phyloP scores from a whole-genome alignment of 352 stramenopile species.

The Globisporangium rhizosaccharum region DNA sequence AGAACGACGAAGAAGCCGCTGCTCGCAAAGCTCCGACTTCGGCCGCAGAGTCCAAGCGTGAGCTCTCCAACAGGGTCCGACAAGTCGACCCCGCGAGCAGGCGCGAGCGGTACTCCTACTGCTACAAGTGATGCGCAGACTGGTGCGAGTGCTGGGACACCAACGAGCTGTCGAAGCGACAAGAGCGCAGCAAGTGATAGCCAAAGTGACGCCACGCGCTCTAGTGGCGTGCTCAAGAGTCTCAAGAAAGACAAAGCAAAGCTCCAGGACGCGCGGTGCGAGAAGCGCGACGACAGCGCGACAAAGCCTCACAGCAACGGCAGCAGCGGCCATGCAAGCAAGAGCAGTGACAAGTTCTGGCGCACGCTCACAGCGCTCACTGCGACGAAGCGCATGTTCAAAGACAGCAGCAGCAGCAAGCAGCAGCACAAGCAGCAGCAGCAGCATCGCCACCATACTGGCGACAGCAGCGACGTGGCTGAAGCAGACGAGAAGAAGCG shows the following conservation, averaged over 20 bases:
- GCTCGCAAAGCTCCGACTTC: constrained; percentile 46
- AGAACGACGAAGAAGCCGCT: constrained; percentile 32
- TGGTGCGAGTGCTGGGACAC: background rate
- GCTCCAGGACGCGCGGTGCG: background rate
- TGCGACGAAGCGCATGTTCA: constrained; percentile 23
- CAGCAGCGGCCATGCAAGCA: constrained; percentile 3
- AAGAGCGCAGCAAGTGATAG: background rate
- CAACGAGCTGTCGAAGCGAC: no score
- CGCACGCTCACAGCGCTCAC: constrained; percentile 36
- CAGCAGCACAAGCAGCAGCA: constrained; percentile 13
- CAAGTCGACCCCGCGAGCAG: constrained; percentile 10
- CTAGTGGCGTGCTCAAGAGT: constrained; percentile 10
- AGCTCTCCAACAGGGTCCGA: constrained; percentile 8
- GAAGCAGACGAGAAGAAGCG: constrained; percentile 4
- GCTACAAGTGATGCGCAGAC: background rate
- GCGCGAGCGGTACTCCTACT: background rate
- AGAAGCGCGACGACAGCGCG: constrained; percentile 4
- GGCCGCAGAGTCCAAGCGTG: constrained; percentile 32
- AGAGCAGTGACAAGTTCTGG: constrained; percentile 26
- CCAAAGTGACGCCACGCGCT: background rate
- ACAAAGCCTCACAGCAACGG: background rate
- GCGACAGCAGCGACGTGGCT: background rate
- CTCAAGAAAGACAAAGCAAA: constrained; percentile 7
- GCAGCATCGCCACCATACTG: background rate
- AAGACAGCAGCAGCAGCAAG: constrained; percentile 7